Base-by-base conservation (phyloP, 176 grass and related monocot genomes). In the Lolium multiflorum region DNA sequence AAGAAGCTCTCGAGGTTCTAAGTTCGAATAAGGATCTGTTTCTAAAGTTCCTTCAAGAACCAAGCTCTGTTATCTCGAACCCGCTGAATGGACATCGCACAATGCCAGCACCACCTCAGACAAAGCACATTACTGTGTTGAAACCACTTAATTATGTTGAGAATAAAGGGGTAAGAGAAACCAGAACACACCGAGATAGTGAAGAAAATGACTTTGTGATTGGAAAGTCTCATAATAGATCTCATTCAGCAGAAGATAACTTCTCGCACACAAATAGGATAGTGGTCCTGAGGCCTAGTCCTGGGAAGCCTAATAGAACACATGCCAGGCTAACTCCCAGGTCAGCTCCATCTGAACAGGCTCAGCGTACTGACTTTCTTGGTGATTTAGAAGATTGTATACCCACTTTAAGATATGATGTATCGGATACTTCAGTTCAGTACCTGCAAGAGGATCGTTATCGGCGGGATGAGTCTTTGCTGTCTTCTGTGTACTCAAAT, bases 1-100 rank as follows among this genome's bases (percentile, higher is more conserved):
- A 99, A 78, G 90, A 99, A 77, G 90, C 94, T 55, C 76, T 99
- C 46, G 92, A 96, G 80, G 85, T 99, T 77, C 84, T 99, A 72
- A 94, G 90, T 89, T 99, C 90, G 84, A 96, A 99, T 47, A 92
- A 74, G 90, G 97, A 99, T 85, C 88, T 98, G 87, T 96, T 96
- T 84, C 74, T 99, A 16, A 93, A 91, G 82, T 96, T 96, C 92
- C 97, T 96, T 77, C 92, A 96, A 83, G 97, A 99, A 79, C 92
- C 97, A 63, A 96, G 84, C 66, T 92, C 88, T 60, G 64, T 84
- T 76, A 90, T 99, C 76, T 91, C 84, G 6, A 81, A 91, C 26
- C 89, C 59, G 12, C 60, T 46, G 28, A 9, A 65, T 81, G 85
- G 76, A 76, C 69, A 81, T 14, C 39, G 60, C 41, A 77, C 60